phyloP scores from a whole-genome alignment of 1,284 basidiomycete genomes.

The Pyrrhoderma lamaoense region DNA sequence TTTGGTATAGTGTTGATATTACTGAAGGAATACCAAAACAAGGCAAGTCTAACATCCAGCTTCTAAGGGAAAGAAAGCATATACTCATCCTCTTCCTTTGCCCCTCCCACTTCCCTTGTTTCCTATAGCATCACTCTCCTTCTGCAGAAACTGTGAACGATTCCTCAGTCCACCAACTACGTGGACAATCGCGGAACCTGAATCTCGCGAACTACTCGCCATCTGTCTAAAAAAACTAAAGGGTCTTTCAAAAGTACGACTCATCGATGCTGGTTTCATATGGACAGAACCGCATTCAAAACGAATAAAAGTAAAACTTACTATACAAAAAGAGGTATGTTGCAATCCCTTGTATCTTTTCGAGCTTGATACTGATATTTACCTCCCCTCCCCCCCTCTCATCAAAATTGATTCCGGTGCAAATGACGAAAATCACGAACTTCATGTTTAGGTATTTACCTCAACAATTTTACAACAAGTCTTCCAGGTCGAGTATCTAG shows the following conservation, averaged over 20 bases:
- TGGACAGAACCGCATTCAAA: conserved; percentile 99
- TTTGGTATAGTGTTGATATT: conserved; percentile 72
- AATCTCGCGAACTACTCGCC: conserved; percentile 88
- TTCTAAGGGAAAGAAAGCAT: conserved; percentile 1
- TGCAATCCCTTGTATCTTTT: background rate
- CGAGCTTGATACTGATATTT: background rate
- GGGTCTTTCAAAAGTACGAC: conserved; percentile 86
- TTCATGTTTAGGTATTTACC: conserved; percentile 65
- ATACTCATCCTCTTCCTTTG: background rate
- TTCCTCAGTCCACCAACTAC: conserved; percentile 87
- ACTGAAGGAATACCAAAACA: conserved; percentile 98
- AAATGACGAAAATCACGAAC: background rate
- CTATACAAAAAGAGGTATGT: conserved; percentile 93
- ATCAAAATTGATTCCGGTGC: too few relatives aligned
- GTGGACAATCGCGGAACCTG: conserved; percentile 84
- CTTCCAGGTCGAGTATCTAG: conserved; percentile 94
- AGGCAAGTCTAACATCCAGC: conserved; percentile 38
- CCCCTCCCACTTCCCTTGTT: too few relatives aligned
- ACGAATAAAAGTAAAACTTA: conserved; percentile 87
- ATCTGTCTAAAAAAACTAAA: conserved; percentile 93
- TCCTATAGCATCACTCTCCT: conserved; percentile 76
- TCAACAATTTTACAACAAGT: conserved; percentile 96
- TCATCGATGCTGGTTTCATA: conserved; percentile 97
- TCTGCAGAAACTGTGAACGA: conserved; percentile 93
- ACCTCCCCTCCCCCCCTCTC: too few relatives aligned